Evolutionary conservation across 495 filamentous ascomycete genomes (phyloP), one percentile per base, ranked within the genome.

Genomic region (Daldinia caldariorum): DNA sequence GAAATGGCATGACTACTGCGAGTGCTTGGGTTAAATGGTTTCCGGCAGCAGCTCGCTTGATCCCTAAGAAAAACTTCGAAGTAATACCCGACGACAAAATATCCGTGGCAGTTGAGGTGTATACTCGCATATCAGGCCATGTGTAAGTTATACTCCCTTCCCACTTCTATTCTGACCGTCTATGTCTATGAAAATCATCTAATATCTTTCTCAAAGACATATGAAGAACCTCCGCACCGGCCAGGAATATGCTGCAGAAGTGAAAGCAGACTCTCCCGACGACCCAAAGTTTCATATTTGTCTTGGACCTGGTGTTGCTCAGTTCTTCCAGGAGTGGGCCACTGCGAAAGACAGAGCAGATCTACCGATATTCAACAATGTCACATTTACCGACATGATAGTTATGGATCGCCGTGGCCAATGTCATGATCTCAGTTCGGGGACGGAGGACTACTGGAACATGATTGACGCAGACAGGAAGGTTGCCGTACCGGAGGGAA

Each of bases 301-400:
- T 20, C 63, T 66, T 43, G 63, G 63, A 16, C 9, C 39, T 8
- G 63, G 63, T 16, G 51, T 56, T 12, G 63, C 43, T 7, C 56
- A 60, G 20, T 67, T 60, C 22, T 67, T 61, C 50, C 38, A 56
- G 39, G 58, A 68, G 38, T 68, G 51, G 65, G 37, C 22, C 6
- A 62, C 58, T 39, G 51, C 32, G 12, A 35, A 49, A 20, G 51
- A 57, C 6, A 37, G 31, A 39, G 38, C 34, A 49, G 37, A 55
- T 13, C 13, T 56, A n/a, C 49, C 64, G 5, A 31, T 67, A 4
- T 67, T 67, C 50, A 49, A 49, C 7, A 67, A 67, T 16, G 54
- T 67, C 35, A 67, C 57, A n/a, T 67, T 67, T 26, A 13, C 50
- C 8, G 29, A 38, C 47, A 29, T 67, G 29, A 29, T 2, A 4